phyloP scores from a whole-genome alignment of 2,329 filamentous ascomycete species.

The Verticillium albo-atrum region DNA sequence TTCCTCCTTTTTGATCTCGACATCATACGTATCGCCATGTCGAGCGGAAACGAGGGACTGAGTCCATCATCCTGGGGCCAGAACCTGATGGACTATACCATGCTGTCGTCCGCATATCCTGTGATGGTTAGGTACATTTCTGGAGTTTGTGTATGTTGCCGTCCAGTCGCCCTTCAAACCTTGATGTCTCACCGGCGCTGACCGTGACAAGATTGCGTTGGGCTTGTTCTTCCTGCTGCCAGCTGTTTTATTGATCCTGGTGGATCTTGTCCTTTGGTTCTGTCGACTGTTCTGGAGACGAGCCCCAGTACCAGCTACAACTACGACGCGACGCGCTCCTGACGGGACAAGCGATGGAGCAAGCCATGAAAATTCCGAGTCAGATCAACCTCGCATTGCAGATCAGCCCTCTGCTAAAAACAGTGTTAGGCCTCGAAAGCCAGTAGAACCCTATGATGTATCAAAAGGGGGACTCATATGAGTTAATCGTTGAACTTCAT shows the following conservation, averaged over 20 bases:
- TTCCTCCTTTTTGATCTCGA: no score
- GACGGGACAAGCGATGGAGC: neutral
- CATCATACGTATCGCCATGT: constrained; percentile 13
- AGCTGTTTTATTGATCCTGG: constrained; percentile 39
- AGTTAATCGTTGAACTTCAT: no score
- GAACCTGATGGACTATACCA: constrained; percentile 6
- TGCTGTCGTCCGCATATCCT: constrained; percentile 15
- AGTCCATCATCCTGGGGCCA: constrained; percentile 7
- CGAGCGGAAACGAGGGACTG: constrained; percentile 13
- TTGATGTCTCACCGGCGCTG: neutral
- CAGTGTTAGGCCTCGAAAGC: neutral
- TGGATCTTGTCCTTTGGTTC: constrained; percentile 49
- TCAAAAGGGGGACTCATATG: no score
- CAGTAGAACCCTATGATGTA: no score
- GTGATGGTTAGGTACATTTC: constrained; percentile 31
- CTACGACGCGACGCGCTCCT: neutral
- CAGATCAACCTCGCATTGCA: neutral
- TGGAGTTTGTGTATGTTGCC: constrained; percentile 28
- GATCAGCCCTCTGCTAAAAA: neutral
- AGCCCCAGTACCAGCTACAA: neutral
- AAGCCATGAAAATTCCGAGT: neutral
- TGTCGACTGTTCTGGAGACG: constrained; percentile 36
- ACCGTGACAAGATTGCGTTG: constrained; percentile 30
- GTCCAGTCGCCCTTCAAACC: no score
- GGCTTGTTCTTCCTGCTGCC: constrained; percentile 43